phyloP scores from a whole-genome alignment of 129 eudicot species.

The Saussurea involucrata region DNA sequence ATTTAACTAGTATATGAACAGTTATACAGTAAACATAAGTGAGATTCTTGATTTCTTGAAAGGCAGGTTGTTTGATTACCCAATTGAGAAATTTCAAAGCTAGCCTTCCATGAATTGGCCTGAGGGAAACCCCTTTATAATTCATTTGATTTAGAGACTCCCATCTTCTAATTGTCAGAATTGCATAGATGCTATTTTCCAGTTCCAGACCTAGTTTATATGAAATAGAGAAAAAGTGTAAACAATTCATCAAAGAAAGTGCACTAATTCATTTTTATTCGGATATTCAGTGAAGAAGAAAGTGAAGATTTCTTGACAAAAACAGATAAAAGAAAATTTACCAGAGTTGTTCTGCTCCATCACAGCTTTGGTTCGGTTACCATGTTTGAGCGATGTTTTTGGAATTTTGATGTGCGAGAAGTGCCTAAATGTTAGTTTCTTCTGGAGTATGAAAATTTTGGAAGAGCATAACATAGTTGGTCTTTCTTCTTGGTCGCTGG shows the following conservation, averaged over 20 bases:
- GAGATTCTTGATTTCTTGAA: constrained; percentile 50
- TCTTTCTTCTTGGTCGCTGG: neutral
- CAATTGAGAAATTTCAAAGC: constrained; percentile 82
- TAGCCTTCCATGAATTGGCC: constrained; percentile 79
- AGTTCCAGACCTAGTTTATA: constrained; percentile 45
- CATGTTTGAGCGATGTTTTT: constrained; percentile 5
- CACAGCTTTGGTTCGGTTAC: neutral
- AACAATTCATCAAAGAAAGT: neutral
- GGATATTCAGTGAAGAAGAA: neutral
- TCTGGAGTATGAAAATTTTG: constrained; percentile 7
- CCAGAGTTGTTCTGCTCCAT: constrained; percentile 23
- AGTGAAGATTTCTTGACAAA: neutral
- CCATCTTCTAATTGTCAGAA: constrained; percentile 82
- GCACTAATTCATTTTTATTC: neutral
- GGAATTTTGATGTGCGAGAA: constrained; percentile 29
- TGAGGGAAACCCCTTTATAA: constrained; percentile 61
- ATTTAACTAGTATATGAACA: constrained; percentile 67
- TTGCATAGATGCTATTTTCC: constrained; percentile 57
- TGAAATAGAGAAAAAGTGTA: neutral
- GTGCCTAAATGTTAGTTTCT: constrained; percentile 17
- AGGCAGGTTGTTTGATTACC: constrained; percentile 75
- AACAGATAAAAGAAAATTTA: constrained; percentile 6
- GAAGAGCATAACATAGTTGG: constrained; percentile 16
- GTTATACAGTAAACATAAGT: constrained; percentile 69
- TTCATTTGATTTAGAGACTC: constrained; percentile 81